These are phyloP conservation scores for Puccinia polysora DNA, from an alignment of 1,284 basidiomycete genomes.

Conservation along the genomic window DNA sequence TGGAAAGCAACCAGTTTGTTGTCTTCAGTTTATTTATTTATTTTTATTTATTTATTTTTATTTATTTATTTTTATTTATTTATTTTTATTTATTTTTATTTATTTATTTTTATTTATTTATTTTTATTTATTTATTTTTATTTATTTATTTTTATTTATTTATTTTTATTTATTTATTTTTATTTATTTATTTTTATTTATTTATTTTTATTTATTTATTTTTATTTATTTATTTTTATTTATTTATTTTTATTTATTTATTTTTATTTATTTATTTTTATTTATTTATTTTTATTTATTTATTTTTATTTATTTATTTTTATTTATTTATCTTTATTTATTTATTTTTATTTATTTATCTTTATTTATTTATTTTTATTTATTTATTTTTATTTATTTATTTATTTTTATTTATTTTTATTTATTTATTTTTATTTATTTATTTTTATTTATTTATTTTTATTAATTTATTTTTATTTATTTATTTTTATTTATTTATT, in stretches of 20 bases:
- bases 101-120: neutral
- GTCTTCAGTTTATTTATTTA: too few relatives aligned
- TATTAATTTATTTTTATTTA: neutral
- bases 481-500: neutral
- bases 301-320: neutral
- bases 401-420: neutral
- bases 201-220: too few relatives aligned
- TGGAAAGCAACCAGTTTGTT: too few relatives aligned
- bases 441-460: neutral
- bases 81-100: neutral
- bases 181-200: too few relatives aligned
- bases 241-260: too few relatives aligned
- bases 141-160: neutral
- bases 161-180: neutral
- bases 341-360: too few relatives aligned
- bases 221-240: too few relatives aligned
- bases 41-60: neutral
- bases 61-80: neutral
- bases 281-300: too few relatives aligned
- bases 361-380: neutral
- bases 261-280: too few relatives aligned
- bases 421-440: neutral
- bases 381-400: neutral
- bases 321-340: too few relatives aligned
- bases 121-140: neutral